Conservation (phyloP, 2,329 filamentous ascomycete species). For the Penicillium rolfsii region DNA sequence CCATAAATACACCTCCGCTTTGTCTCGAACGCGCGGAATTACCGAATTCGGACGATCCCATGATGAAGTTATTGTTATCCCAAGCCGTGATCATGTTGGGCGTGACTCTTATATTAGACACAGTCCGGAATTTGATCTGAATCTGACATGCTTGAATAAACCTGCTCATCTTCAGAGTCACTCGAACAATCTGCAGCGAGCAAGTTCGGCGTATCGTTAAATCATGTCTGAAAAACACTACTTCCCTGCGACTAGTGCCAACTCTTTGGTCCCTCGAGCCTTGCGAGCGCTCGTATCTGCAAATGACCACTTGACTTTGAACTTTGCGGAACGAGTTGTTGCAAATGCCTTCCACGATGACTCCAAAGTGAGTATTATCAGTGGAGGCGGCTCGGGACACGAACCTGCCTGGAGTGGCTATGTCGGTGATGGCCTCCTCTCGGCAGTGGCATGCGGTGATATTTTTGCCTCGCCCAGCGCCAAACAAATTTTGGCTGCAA, state of each 20-base stretch:
- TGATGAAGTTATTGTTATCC: background rate
- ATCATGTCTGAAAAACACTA: constrained; percentile 19
- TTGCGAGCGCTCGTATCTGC: constrained; percentile 15
- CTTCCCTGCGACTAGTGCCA: constrained; percentile 18
- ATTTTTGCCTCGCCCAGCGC: constrained; percentile 20
- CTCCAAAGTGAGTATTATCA: constrained; percentile 22
- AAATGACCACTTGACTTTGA: constrained; percentile 12
- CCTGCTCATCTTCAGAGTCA: background rate
- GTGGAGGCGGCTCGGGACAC: constrained; percentile 21
- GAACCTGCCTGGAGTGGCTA: constrained; percentile 20
- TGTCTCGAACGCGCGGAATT: background rate
- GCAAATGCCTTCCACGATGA: constrained; percentile 15
- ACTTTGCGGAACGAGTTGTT: constrained; percentile 13
- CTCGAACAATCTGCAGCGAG: background rate
- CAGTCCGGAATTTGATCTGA: no score
- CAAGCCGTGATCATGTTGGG: background rate
- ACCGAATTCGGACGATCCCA: constrained; percentile 1
- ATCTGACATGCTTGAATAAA: background rate
- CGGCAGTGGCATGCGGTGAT: constrained; percentile 19
- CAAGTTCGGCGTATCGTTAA: background rate
- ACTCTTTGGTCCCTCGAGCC: constrained; percentile 16
- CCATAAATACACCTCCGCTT: background rate
- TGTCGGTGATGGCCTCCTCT: constrained; percentile 20
- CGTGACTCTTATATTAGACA: background rate
- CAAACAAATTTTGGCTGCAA: constrained; percentile 17